Evolutionary conservation across 345 rosid species (phyloP).

Genomic region (Citrus maxima): DNA sequence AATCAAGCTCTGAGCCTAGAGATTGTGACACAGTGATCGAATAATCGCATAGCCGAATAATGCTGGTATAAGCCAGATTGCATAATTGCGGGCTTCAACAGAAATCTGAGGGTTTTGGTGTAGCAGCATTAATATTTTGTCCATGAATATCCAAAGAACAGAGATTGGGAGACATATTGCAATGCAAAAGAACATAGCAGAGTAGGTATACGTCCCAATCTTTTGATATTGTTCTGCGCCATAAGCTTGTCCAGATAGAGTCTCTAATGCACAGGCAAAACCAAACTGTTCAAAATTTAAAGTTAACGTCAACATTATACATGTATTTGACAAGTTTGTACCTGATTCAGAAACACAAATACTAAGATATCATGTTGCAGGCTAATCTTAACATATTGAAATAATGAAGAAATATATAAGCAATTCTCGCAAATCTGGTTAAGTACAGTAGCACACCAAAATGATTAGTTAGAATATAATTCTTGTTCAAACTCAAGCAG

Average conservation of each 20-base stretch:
- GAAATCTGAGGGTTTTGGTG: conserved; percentile 47
- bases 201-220: conserved; percentile 41
- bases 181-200: conserved; percentile 31
- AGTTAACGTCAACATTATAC: neutral
- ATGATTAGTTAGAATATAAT: too few species aligned
- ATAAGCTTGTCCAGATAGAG: conserved; percentile 62
- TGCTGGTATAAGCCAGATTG: conserved; percentile 43
- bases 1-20: conserved; percentile 43
- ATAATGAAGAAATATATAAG: neutral
- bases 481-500: too few species aligned
- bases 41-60: conserved; percentile 41
- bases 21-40: conserved; percentile 38
- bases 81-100: conserved; percentile 35
- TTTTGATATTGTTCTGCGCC: conserved; percentile 54
- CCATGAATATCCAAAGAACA: conserved; percentile 43
- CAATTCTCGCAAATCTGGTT: neutral
- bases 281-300: conserved; percentile 31
- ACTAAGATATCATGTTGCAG: neutral
- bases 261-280: conserved; percentile 56
- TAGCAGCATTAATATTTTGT: conserved; percentile 27
- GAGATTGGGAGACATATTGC: conserved; percentile 35
- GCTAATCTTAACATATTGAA: neutral
- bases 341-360: neutral
- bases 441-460: too few species aligned
- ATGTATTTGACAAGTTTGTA: neutral